These are phyloP conservation scores for Fusarium abutilonis DNA, from an alignment of 2,329 filamentous ascomycete genomes.

Conservation along the genomic window DNA sequence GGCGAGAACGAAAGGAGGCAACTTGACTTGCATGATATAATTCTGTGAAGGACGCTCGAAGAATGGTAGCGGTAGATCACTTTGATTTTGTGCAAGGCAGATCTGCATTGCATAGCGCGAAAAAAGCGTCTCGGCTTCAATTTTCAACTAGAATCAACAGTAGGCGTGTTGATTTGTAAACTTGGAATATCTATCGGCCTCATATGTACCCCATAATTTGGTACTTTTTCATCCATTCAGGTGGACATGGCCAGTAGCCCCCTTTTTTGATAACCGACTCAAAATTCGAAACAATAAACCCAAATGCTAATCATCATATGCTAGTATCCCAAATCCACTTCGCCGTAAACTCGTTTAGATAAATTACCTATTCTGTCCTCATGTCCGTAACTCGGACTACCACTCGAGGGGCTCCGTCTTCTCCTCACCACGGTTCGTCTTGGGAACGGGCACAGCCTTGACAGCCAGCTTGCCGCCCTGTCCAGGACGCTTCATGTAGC, in stretches of 20 bases:
- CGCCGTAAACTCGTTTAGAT: conserved; percentile 38
- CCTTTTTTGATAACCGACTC: conserved; percentile 20
- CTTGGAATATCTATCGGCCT: conserved; percentile 18
- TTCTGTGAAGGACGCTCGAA: neutral
- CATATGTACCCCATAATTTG: conserved; percentile 23
- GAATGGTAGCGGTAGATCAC: neutral
- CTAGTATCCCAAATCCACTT: conserved; percentile 34
- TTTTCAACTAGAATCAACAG: neutral
- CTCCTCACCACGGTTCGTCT: conserved; percentile 87
- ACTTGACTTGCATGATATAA: neutral
- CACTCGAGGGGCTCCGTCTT: conserved; percentile 89
- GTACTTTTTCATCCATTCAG: conserved; percentile 27
- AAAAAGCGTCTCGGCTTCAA: conserved; percentile 21
- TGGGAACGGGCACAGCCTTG: conserved; percentile 77
- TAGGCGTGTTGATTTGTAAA: conserved; percentile 16
- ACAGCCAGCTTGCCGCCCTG: conserved; percentile 65
- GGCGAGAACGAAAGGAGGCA: conserved; percentile 6
- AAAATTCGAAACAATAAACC: conserved; percentile 21
- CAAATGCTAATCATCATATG: conserved; percentile 40
- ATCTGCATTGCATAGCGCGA: conserved; percentile 1
- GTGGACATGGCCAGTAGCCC: conserved; percentile 20
- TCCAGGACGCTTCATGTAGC: conserved; percentile 74
- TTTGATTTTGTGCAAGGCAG: neutral
- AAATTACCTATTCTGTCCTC: conserved; percentile 3
- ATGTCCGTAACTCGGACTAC: conserved; percentile 58